Evolutionary conservation across 352 stramenopile genomes (phyloP), one percentile per base, ranked within the genome.

Genomic region (Thraustotheca clavata): DNA sequence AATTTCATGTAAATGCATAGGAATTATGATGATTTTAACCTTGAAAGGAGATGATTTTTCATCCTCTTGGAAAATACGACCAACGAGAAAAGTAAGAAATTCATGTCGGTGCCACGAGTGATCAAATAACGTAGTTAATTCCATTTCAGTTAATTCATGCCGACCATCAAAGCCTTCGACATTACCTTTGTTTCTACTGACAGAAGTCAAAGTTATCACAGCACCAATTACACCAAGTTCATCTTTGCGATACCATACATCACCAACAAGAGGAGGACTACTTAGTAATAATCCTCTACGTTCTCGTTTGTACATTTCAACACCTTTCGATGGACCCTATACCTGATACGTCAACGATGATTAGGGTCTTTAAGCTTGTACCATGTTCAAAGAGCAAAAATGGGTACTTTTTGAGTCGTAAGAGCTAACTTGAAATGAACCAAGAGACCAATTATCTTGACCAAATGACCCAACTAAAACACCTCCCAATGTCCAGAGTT

Each of bases 201-300:
- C 39, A 12, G 22, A 40, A 11, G 55, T 62, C 12, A 62, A 31
- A 22, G 55, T 62, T 2, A 62, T 7, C 18, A 62, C 55, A 6
- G 41, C 55, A 35, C 41, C 39, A 16, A 62, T n/a, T 3, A 35
- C 11, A 9, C 55, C 55, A 27, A 27, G 55, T 12, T 49, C 39
- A 32, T 62, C 55, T 8, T 52, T 46, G 4, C 36, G 55, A 29
- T n/a, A 49, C 55, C 55, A 62, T 4, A 62, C 55, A 54, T 62
- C 55, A 27, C 39, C 38, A 18, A 62, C 38, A 11, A 32, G 39
- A 2, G 55, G 55, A 7, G 55, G 55, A 22, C 22, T 41, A 16
- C 34, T 9, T 18, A 39, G 11, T 8, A 6, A 22, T 6, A 62
- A 29, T 26, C 55, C 35, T 5, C 26, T 14, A 1, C 38, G n/a